These are phyloP conservation scores for Polygonum aviculare DNA, from an alignment of 148 eudicot species.

Conservation along the genomic window DNA sequence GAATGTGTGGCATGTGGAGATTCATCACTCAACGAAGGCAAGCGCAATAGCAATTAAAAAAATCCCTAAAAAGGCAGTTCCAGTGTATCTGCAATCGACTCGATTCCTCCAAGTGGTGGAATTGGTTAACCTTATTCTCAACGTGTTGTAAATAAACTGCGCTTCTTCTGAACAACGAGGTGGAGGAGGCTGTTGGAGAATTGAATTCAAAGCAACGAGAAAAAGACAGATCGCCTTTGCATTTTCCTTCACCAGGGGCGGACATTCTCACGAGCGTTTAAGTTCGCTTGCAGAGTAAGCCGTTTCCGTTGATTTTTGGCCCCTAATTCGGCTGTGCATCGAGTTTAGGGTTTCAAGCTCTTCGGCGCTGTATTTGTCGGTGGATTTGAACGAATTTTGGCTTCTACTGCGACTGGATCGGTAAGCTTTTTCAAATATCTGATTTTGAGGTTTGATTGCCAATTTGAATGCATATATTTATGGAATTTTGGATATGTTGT, in stretches of 20 bases:
- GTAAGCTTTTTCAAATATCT: not conserved
- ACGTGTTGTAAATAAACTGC: not conserved
- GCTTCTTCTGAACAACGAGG: not conserved
- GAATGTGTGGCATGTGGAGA: not conserved
- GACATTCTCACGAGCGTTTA: not conserved
- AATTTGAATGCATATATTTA: not conserved
- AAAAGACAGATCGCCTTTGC: not conserved
- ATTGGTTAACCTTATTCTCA: not conserved
- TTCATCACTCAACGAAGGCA: not conserved
- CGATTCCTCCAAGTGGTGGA: not conserved
- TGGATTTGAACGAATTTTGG: conserved; percentile 2
- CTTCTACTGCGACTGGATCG: not conserved
- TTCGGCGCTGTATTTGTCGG: not conserved
- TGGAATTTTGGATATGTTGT: not conserved
- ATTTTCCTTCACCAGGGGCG: not conserved
- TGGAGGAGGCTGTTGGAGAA: not conserved
- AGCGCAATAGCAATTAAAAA: not conserved
- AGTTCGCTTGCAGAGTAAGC: not conserved
- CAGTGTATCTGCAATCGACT: not conserved
- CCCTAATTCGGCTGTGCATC: not conserved
- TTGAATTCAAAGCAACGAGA: not conserved
- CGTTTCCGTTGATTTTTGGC: not conserved
- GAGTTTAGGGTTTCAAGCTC: not conserved
- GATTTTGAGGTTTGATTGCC: not conserved
- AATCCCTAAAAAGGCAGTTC: not conserved